Percentiles rank a stretch among this genome's conserved stretches.
phyloP scores from a whole-genome alignment of 441 rosid genomes.

The Melastoma candidum region DNA sequence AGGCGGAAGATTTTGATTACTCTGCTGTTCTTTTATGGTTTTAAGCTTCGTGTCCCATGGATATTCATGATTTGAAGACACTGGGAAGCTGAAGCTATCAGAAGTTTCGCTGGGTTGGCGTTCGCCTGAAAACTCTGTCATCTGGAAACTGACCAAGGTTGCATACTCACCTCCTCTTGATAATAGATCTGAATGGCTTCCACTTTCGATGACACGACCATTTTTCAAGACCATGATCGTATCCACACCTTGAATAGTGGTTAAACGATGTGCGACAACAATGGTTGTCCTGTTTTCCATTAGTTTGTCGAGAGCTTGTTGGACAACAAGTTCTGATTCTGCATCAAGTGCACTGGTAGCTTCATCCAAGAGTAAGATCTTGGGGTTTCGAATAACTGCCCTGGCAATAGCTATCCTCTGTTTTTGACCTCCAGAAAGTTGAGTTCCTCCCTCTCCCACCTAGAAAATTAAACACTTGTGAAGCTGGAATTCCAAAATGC shows the following conservation, averaged over 20 bases:
- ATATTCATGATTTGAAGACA: conserved; percentile 18
- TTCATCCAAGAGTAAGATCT: conserved; percentile 71
- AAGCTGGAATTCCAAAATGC: neutral
- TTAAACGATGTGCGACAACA: conserved; percentile 60
- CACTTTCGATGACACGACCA: conserved; percentile 60
- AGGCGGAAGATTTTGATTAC: conserved; percentile 13
- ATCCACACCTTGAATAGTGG: conserved; percentile 61
- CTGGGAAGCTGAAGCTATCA: conserved; percentile 33
- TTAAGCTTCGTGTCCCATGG: conserved; percentile 13
- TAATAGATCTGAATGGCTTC: conserved; percentile 49
- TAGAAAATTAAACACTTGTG: conserved; percentile 15
- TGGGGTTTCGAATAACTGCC: conserved; percentile 65
- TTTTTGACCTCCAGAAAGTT: conserved; percentile 86
- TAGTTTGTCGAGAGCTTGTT: conserved; percentile 54
- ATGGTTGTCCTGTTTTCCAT: conserved; percentile 58
- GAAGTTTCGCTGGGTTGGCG: conserved; percentile 26
- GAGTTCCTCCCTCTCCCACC: conserved; percentile 94
- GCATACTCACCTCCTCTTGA: conserved; percentile 67
- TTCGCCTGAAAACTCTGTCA: conserved; percentile 22
- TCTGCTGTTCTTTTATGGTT: conserved; percentile 3
- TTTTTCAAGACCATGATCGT: conserved; percentile 54
- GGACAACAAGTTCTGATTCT: conserved; percentile 70
- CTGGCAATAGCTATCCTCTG: conserved; percentile 84
- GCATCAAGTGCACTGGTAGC: conserved; percentile 87
- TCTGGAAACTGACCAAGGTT: conserved; percentile 42